phyloP scores from a whole-genome alignment of 495 filamentous ascomycete species.

The Penicillium simplicissimum region DNA sequence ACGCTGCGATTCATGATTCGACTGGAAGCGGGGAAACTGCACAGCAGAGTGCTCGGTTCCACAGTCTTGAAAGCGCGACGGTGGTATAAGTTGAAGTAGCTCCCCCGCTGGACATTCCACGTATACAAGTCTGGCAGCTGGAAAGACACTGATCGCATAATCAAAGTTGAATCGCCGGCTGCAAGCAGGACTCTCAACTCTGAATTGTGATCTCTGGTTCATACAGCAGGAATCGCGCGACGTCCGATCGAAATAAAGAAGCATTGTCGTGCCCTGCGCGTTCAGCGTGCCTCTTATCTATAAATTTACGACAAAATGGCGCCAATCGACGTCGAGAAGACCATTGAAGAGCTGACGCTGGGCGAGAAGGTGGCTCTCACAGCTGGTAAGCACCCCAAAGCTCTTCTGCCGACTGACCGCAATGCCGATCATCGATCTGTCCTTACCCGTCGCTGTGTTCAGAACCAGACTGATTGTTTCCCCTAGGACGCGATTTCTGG shows the following conservation, averaged over 20 bases:
- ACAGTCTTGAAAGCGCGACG: neutral
- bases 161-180: neutral
- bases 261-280: neutral
- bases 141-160: neutral
- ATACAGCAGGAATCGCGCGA: neutral
- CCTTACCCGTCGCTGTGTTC: neutral
- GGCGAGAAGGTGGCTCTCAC: slow-evolving; percentile 64
- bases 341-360: slow-evolving; percentile 60
- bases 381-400: slow-evolving; percentile 45
- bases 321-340: slow-evolving; percentile 61
- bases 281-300: neutral
- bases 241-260: neutral
- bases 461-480: slow-evolving; percentile 4
- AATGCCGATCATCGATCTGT: neutral
- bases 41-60: neutral
- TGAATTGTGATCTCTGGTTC: neutral
- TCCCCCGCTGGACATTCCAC: neutral
- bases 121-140: neutral
- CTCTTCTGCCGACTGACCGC: neutral
- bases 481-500: slow-evolving; percentile 72
- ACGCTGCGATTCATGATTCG: neutral
- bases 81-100: neutral
- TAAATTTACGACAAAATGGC: slow-evolving; percentile 43
- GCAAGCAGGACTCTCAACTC: neutral
- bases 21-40: neutral